Evolutionary conservation across 1,284 basidiomycete species (phyloP), one percentile per base, ranked within the genome.

Genomic region (Rhodotorula sp.): DNA sequence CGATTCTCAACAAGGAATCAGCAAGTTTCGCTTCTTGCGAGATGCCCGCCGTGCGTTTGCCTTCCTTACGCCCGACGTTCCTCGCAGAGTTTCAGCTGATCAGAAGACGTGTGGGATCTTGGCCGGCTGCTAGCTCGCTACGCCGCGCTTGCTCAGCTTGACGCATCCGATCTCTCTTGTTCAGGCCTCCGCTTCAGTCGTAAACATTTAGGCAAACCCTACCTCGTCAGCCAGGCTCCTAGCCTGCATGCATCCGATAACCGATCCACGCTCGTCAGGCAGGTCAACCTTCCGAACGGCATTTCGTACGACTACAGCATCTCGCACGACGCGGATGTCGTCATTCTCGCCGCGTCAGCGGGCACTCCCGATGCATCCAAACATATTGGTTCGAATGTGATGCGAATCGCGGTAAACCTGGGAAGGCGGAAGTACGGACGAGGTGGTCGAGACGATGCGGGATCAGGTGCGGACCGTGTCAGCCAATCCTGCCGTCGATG

Each of bases 331-430:
- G 87, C 87, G 73, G 84, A 83, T 6, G 77, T 89, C 37, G 82
- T 92, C 65, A 87, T 85, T 28, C 86, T 92, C 83, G 88, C 84
- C 1, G 87, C 84, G 76, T 81, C 48, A 13, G 9, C 44, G 30
- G n/a, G 52, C 24, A 26, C 59, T 7, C 30, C 31, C 37, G 20
- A 52, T 26, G 59, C 55, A 2, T 84, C 85, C 0, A 86, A 84
- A 74, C 84, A 80, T 55, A 76, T 91, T 18, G 90, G 91, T n/a
- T 81, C 91, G 59, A 90, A 92, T 79, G 84, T 90, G 56, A 92
- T 92, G 91, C 86, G 64, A 26, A 44, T 74, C 11, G 83, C 83
- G 50, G 80, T 88, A 22, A n/a, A 89, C 89, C 1, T 75, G 73
- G 31, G 80, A 83, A 22, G 83, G 85, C 20, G 84, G 85, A 46